Conservation (phyloP, 768 basidiomycete genomes). For the Sarcodon aspratus region DNA sequence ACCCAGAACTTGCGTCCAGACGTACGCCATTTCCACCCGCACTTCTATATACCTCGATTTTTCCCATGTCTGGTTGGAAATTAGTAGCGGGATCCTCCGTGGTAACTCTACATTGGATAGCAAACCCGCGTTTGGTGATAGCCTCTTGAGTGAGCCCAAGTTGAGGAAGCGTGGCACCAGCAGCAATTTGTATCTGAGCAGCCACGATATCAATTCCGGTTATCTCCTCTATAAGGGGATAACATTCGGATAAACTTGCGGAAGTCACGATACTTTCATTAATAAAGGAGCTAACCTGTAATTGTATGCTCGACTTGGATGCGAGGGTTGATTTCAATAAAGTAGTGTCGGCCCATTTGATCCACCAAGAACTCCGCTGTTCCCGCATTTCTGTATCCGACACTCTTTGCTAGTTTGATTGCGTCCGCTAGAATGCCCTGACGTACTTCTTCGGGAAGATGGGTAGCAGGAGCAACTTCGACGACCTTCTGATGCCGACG, state of each 20-base stretch:
- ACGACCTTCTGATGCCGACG: conserved; percentile 98
- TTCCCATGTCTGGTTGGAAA: conserved; percentile 98
- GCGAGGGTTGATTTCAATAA: conserved; percentile 99
- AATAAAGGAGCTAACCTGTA: conserved; percentile 46
- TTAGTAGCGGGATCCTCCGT: conserved; percentile 88
- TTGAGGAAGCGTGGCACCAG: conserved; percentile 90
- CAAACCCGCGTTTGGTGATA: conserved; percentile 91
- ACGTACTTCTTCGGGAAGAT: conserved; percentile 84
- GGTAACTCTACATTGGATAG: conserved; percentile 97
- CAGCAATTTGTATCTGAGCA: conserved; percentile 99
- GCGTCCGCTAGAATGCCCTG: conserved; percentile 84
- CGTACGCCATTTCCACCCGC: conserved; percentile 98
- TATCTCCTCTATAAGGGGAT: conserved; percentile 74
- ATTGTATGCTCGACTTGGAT: conserved; percentile 99
- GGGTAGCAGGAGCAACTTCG: conserved; percentile 94
- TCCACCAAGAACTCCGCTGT: conserved; percentile 99
- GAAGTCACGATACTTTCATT: neutral
- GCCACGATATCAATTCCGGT: conserved; percentile 99
- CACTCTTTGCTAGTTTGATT: conserved; percentile 88
- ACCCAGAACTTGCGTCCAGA: conserved; percentile 92
- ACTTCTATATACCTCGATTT: conserved; percentile 98
- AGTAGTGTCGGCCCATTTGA: conserved; percentile 92
- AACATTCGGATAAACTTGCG: neutral
- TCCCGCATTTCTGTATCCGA: conserved; percentile 93
- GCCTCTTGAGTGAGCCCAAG: conserved; percentile 94